Evolutionary conservation across 192 early-diverging fungal genomes (phyloP).

Genomic region (Linnemannia exigua): DNA sequence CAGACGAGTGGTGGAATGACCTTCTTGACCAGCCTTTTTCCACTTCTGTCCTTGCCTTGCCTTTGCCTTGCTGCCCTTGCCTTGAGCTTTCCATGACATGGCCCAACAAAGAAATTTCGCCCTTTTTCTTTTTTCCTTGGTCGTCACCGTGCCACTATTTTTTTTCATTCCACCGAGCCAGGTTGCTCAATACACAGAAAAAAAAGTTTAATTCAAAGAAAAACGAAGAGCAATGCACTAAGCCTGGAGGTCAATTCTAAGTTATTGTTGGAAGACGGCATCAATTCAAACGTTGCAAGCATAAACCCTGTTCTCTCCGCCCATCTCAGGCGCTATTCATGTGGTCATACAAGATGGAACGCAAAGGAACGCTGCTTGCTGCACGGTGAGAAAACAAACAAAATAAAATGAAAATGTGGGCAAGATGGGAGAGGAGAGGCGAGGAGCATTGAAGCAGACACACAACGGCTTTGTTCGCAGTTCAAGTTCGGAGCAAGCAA

Average conservation of each 20-base stretch:
- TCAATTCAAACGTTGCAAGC: neutral
- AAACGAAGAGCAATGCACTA: neutral
- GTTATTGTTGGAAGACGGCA: conserved; percentile 5
- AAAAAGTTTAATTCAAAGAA: conserved; percentile 4
- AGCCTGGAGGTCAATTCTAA: neutral
- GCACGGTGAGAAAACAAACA: neutral
- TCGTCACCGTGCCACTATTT: conserved; percentile 35
- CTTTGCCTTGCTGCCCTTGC: neutral
- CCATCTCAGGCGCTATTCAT: neutral
- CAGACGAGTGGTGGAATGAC: neutral
- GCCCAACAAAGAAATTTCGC: neutral
- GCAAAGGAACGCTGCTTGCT: neutral
- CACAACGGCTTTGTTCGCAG: neutral
- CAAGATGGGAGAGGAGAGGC: neutral
- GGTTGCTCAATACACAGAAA: conserved; percentile 19
- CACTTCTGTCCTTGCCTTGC: no score
- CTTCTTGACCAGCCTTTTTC: neutral
- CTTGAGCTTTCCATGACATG: neutral
- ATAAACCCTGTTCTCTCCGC: neutral
- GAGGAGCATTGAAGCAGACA: neutral
- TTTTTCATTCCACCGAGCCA: conserved; percentile 50
- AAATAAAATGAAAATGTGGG: neutral
- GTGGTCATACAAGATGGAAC: conserved; percentile 6
- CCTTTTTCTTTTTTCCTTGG: neutral
- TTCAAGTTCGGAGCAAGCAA: neutral